Base-by-base conservation (phyloP, 139 green algal genomes). In the Chlorella sp. region DNA sequence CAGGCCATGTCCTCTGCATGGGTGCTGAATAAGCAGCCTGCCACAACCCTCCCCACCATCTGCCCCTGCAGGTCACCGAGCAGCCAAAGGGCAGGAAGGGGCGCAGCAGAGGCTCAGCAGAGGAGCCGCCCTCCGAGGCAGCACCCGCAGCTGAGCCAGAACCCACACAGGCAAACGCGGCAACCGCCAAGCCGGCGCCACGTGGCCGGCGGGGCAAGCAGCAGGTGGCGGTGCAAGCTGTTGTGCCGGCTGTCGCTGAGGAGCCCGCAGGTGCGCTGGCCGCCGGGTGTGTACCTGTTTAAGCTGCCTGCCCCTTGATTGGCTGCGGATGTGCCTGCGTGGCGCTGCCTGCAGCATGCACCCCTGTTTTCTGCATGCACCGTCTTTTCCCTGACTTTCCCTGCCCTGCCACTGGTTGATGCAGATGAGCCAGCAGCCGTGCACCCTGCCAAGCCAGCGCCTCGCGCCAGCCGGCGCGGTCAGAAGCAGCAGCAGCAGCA, bases 351-450 rank as follows among this genome's bases (percentile, higher is more conserved):
- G n/a, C n/a, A n/a, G n/a, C n/a, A n/a, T n/a, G n/a, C n/a, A n/a
- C n/a, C n/a, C n/a, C n/a, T n/a, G n/a, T n/a, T n/a, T n/a, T 9
- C 48, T 57, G 48, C 48, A 57, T 57, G 22, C 22, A 9, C 64
- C 22, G 24, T 16, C 22, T 14, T 32, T 71, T 16, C 64, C 24
- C 21, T 14, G 11, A 71, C 7, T 71, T 11, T 28, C 7, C 64
- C 21, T 14, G 60, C 22, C 11, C 36, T 39, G 32, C 28, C 71
- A 40, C 64, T 78, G 22, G 42, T 34, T 53, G 85, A 32, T 30
- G 85, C 30, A 66, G 85, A 79, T 42, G 85, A 79, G 85, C 61
- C 85, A 19, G 83, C 39, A 18, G 83, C 24, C 1, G 85, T 61
- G 21, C 40, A 61, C 34, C 75, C 4, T 34, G 30, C 75, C 75